Evolutionary conservation across 2,329 filamentous ascomycete genomes (phyloP).

Genomic region (Botrytis squamosa): DNA sequence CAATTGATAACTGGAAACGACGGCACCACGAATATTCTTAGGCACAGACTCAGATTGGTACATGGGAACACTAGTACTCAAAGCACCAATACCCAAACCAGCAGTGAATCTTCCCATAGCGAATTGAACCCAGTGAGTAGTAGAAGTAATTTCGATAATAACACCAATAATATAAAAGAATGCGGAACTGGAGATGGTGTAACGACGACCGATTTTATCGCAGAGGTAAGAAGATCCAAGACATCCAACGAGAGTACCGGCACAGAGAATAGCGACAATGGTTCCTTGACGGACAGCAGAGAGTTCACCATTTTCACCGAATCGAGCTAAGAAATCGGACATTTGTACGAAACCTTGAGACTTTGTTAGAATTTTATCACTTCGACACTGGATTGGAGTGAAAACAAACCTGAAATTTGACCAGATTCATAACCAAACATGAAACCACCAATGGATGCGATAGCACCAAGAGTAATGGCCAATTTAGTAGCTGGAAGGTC

Average conservation of each 20-base stretch:
- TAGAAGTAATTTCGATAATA: slow-evolving; percentile 61
- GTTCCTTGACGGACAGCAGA: slow-evolving; percentile 58
- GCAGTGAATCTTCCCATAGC: slow-evolving; percentile 65
- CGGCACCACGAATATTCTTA: slow-evolving; percentile 60
- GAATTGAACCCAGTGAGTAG: slow-evolving; percentile 59
- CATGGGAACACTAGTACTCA: slow-evolving; percentile 65
- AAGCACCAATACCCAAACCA: slow-evolving; percentile 62
- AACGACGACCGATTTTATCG: slow-evolving; percentile 59
- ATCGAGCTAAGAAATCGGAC: slow-evolving; percentile 55
- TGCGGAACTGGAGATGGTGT: slow-evolving; percentile 61
- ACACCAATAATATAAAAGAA: slow-evolving; percentile 61
- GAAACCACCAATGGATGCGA: slow-evolving; percentile 56
- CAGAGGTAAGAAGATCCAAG: slow-evolving; percentile 59
- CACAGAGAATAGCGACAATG: slow-evolving; percentile 61
- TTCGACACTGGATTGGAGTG: background rate
- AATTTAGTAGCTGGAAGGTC: slow-evolving; percentile 39
- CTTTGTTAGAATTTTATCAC: slow-evolving; percentile 30
- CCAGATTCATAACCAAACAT: slow-evolving; percentile 50
- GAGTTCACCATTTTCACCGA: slow-evolving; percentile 51
- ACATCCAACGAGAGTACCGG: slow-evolving; percentile 59
- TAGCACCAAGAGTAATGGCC: slow-evolving; percentile 50
- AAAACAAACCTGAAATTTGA: slow-evolving; percentile 48
- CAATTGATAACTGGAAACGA: slow-evolving; percentile 65
- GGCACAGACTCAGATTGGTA: slow-evolving; percentile 68
- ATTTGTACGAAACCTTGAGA: slow-evolving; percentile 61